A percentile compares a stretch with the other conserved stretches of the same genome.
These are phyloP conservation scores for Amauroascus niger DNA, from an alignment of 2,329 filamentous ascomycete genomes.

Conservation along the genomic window DNA sequence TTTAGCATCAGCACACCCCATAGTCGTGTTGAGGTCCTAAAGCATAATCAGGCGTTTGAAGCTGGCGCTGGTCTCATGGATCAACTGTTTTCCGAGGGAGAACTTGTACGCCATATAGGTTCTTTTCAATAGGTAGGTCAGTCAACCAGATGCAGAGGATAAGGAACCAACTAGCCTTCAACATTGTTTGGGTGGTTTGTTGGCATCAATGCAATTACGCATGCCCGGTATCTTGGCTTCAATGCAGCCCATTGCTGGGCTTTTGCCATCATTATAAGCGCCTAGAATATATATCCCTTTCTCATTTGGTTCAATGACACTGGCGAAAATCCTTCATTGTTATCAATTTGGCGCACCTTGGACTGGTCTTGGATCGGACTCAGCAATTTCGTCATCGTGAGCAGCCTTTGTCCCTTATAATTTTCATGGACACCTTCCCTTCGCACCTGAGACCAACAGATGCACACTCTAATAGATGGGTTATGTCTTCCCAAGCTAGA, in stretches of 20 bases:
- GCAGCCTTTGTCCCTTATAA: not conserved
- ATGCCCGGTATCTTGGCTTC: slow-evolving; percentile 54
- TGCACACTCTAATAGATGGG: not conserved
- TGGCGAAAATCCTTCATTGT: no score
- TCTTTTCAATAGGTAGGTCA: not conserved
- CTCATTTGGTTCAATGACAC: no score
- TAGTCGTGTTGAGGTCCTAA: no score
- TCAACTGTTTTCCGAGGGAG: not conserved
- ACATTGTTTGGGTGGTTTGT: slow-evolving; percentile 35
- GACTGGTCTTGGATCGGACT: no score
- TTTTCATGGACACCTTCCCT: not conserved
- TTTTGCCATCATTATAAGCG: no score
- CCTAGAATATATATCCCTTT: no score
- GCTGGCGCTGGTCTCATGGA: not conserved
- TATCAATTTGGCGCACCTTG: no score
- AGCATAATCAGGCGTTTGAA: not conserved
- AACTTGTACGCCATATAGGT: not conserved
- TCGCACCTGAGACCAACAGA: not conserved
- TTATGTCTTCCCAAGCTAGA: not conserved
- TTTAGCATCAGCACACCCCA: no score
- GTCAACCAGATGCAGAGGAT: slow-evolving; percentile 30
- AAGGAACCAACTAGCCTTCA: slow-evolving; percentile 21
- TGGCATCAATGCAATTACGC: slow-evolving; percentile 48
- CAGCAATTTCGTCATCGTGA: not conserved
- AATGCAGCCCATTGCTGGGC: no score